Evolutionary conservation across 1,284 basidiomycete genomes (phyloP), one percentile per base, ranked within the genome.

Genomic region (Microbotryomycetes sp.): DNA sequence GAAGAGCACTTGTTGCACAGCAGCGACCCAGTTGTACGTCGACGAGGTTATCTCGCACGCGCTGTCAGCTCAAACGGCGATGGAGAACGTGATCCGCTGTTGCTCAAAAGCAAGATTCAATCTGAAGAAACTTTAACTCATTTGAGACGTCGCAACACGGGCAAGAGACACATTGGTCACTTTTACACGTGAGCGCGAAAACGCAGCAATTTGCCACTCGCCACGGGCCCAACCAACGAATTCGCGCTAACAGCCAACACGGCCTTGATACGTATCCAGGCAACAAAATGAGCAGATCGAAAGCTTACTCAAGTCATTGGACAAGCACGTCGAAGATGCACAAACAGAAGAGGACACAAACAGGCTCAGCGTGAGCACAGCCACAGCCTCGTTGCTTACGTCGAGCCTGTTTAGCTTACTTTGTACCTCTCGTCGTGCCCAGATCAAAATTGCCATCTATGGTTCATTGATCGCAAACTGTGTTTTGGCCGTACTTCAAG

Each of bases 221-320:
- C 63, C 56, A 65, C 62, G 5, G 70, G 47, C 23, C 47, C 28
- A 26, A 49, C 19, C 16, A 22, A 26, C 47, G 4, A 23, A 26
- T 23, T 2, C 16, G 1, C 19, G 47, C 14, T n/a, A n/a, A 14
- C 15, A 22, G 15, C 28, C 47, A n/a, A n/a, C 42, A n/a, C 42
- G 42, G 47, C 28, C 19, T 14, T 49, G 23, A 52, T 19, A 52
- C 50, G 28, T 88, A 74, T 91, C 97, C 70, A 77, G 81, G 55
- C 83, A 79, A 54, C 93, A 97, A 76, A 97, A 97, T 79, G 79
- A 84, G 82, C 86, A 94, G 67, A 97, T 97, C 67, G 76, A 79
- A 36, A 82, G 83, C 23, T 77, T 97, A 61, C 82, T 97, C 58
- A 97, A 96, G 77, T 84, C 91, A 1, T 88, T 94, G 84, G 86